Evolutionary conservation across 2,329 filamentous ascomycete species (phyloP).

Genomic region (Cladophialophora psammophila): DNA sequence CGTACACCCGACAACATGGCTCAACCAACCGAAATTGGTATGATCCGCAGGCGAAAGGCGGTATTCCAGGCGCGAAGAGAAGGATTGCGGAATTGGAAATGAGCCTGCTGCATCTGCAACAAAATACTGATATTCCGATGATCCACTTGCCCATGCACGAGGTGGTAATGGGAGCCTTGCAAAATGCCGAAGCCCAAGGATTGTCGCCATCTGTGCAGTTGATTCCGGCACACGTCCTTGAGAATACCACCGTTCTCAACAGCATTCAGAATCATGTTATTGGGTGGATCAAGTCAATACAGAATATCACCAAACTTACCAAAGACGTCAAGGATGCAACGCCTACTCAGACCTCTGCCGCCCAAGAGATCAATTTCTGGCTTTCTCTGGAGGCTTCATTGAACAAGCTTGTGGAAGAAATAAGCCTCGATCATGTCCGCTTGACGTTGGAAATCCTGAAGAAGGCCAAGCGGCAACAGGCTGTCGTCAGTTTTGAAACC

Average conservation of each 20-base stretch:
- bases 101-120: conserved; percentile 87
- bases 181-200: conserved; percentile 73
- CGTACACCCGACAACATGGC: conserved; percentile 85
- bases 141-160: conserved; percentile 87
- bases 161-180: conserved; percentile 82
- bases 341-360: conserved; percentile 77
- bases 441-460: conserved; percentile 94
- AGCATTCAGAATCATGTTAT: conserved; percentile 93
- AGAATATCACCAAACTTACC: conserved; percentile 92
- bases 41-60: conserved; percentile 89
- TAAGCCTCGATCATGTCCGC: conserved; percentile 85
- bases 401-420: conserved; percentile 87
- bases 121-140: conserved; percentile 97
- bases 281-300: conserved; percentile 98
- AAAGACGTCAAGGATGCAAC: conserved; percentile 63
- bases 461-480: conserved; percentile 96
- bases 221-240: conserved; percentile 76
- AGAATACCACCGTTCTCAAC: conserved; percentile 92
- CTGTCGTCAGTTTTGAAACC: conserved; percentile 93
- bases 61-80: conserved; percentile 97
- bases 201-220: conserved; percentile 77
- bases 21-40: conserved; percentile 71
- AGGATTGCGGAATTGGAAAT: conserved; percentile 93
- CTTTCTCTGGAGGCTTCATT: conserved; percentile 93
- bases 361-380: conserved; percentile 99